Evolutionary conservation across 2,329 filamentous ascomycete species (phyloP).

Genomic region (Monosporascus sp.): DNA sequence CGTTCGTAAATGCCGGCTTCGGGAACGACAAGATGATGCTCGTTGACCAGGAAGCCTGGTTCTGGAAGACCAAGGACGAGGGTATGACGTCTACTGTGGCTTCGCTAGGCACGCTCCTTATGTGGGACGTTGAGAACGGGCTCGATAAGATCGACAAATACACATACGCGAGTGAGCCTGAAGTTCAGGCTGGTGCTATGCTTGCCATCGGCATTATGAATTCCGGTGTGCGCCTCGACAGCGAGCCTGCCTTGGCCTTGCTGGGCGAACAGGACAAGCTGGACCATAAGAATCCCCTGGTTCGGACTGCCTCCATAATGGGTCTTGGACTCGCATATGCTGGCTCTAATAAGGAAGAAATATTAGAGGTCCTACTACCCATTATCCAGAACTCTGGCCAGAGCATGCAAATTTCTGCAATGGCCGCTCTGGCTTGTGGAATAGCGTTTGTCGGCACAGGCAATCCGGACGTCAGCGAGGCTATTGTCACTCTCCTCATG

Average conservation of each 20-base stretch:
- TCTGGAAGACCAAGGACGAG: conserved; percentile 98
- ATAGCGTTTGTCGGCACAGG: conserved; percentile 90
- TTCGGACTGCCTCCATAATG: conserved; percentile 87
- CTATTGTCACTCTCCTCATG: conserved; percentile 86
- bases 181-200: conserved; percentile 84
- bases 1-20: conserved; percentile 93
- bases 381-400: conserved; percentile 78
- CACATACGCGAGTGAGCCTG: conserved; percentile 75
- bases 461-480: conserved; percentile 83
- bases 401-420: conserved; percentile 93
- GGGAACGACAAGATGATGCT: conserved; percentile 98
- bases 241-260: conserved; percentile 84
- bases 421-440: conserved; percentile 88
- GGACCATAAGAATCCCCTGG: conserved; percentile 67
- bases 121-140: conserved; percentile 91
- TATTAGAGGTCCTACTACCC: conserved; percentile 80
- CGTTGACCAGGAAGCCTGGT: conserved; percentile 82
- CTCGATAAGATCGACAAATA: conserved; percentile 93
- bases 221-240: conserved; percentile 82
- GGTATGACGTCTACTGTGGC: conserved; percentile 96
- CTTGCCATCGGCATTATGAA: conserved; percentile 95
- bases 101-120: conserved; percentile 81
- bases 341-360: conserved; percentile 83
- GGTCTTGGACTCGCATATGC: conserved; percentile 92
- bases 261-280: conserved; percentile 77